Evolutionary conservation across 129 eudicot genomes (phyloP).

Genomic region (Flaveria brownii): DNA sequence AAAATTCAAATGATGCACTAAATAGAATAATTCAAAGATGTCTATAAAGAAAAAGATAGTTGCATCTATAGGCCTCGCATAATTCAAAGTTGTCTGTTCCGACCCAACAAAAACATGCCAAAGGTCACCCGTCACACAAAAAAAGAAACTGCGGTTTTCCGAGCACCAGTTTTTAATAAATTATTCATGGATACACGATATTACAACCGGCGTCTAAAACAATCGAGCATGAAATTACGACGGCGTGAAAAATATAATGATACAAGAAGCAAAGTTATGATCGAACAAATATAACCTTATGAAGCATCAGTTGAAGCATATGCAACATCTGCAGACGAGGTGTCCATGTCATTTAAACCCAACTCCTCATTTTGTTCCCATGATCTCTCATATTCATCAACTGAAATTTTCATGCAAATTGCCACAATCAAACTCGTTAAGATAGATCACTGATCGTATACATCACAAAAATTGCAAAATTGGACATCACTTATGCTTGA

Average conservation of each 20-base stretch:
- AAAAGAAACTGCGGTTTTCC: no score
- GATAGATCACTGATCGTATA: not conserved
- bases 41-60: no score
- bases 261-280: not conserved
- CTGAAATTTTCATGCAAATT: slow-evolving; percentile 37
- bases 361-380: slow-evolving; percentile 98
- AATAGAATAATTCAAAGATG: no score
- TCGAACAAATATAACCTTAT: not conserved
- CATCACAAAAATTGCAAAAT: not conserved
- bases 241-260: not conserved
- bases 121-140: not conserved
- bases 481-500: not conserved
- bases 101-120: not conserved
- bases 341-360: slow-evolving; percentile 97
- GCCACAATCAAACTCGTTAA: slow-evolving; percentile 12
- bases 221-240: not conserved
- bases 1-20: no score
- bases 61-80: no score
- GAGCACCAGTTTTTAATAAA: not conserved
- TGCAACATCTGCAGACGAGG: slow-evolving; percentile 89
- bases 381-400: slow-evolving; percentile 81
- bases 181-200: slow-evolving; percentile 18
- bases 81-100: not conserved
- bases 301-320: slow-evolving; percentile 41
- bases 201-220: not conserved